Evolutionary conservation across 2,329 filamentous ascomycete genomes (phyloP), one percentile per base, ranked within the genome.

Genomic region (Talaromyces sp.): DNA sequence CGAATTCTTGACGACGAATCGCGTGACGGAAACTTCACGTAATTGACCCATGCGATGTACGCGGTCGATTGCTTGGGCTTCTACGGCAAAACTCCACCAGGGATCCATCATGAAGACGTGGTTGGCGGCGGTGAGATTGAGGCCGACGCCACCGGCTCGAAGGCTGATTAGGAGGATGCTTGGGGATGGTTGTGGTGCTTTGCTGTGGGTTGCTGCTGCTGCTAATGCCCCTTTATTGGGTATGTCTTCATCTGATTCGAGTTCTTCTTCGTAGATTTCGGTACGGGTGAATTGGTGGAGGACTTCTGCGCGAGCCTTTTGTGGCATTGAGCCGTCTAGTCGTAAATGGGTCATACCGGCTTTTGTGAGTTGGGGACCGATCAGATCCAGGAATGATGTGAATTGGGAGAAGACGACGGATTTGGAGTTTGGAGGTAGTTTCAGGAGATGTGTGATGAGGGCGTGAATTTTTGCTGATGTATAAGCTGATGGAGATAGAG

Each of bases 41-140:
- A 89, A 86, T 73, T 99, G 94, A 0, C 94, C 94, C 89, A 99
- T 97, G 8, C 94, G 85, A 77, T 99, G 94, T 35, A 99, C 91
- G 1, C 94, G 89, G 76, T 99, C 94, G 68, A 99, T 97, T 8
- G 94, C 94, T 74, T 99, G 94, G 5, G 92, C 91, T 75, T 99
- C 94, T 11, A 97, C 87, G 0, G 94, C 92, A 73, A 93, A 99
- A 69, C 89, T 95, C 94, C 94, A 99, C 94, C 94, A 99, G 0
- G 94, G 94, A 73, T 99, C 94, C 94, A 99, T 97, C 89, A 99
- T 95, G 77, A 88, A 99, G 5, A 99, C 95, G 56, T 89, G 81
- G 63, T 87, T 90, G 5, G 94, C 94, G 64, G 86, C 87, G 0
- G 93, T 97, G 61, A 99, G 75, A 69, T 99, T 99, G 43, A 99